Conservation (phyloP, 2,329 filamentous ascomycete genomes). For the Aspergillus proliferans region DNA sequence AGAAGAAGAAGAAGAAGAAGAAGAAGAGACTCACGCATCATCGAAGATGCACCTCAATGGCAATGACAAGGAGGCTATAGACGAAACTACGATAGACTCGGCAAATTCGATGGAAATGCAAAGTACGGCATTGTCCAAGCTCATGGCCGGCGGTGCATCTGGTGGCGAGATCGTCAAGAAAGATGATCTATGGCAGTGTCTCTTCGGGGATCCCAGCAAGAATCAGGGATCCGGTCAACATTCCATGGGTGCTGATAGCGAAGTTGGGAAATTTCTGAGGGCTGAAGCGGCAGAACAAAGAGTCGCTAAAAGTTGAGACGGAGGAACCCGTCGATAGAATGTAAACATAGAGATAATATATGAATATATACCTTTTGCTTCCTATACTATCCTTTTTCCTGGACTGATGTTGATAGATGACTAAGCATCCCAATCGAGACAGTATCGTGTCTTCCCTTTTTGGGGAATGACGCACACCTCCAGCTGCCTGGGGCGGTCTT, state of each 20-base stretch:
- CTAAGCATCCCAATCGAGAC: constrained; percentile 13
- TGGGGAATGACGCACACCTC: constrained; percentile 9
- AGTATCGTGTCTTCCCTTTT: constrained; percentile 8
- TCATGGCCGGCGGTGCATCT: constrained; percentile 64
- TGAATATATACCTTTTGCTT: no score
- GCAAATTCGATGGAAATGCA: constrained; percentile 82
- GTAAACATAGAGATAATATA: no score
- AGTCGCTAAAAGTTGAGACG: constrained; percentile 3
- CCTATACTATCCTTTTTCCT: no score
- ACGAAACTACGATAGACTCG: constrained; percentile 63
- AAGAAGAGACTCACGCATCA: constrained; percentile 16
- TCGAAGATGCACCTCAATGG: constrained; percentile 7
- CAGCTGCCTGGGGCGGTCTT: constrained; percentile 7
- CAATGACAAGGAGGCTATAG: constrained; percentile 30
- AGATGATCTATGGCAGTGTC: constrained; percentile 78
- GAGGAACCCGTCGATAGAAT: no score
- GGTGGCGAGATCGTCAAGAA: constrained; percentile 75
- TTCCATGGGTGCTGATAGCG: constrained; percentile 28
- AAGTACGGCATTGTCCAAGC: constrained; percentile 60
- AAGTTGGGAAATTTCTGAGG: constrained; percentile 47
- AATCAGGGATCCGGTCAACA: constrained; percentile 12
- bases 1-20: constrained; percentile 27
- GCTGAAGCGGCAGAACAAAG: constrained; percentile 51
- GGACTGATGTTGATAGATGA: constrained; percentile 3
- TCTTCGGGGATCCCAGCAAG: constrained; percentile 60